Evolutionary conservation across 306 rosid genomes (phyloP).

Genomic region (Cucumis melo): DNA sequence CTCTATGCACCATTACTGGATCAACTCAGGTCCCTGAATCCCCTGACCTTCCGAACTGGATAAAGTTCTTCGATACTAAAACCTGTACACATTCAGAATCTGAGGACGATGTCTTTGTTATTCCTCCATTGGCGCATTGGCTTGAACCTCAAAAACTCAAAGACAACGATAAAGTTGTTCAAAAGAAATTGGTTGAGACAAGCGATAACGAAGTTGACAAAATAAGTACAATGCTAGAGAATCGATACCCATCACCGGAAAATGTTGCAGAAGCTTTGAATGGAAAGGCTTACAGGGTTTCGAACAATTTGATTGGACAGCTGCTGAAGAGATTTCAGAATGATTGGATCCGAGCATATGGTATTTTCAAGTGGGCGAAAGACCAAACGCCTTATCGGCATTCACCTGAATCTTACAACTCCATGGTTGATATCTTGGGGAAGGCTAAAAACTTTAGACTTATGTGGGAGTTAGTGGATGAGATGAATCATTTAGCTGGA

Average conservation of each 20-base stretch:
- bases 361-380: slow-evolving; percentile 71
- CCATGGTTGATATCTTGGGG: slow-evolving; percentile 63
- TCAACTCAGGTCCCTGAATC: slow-evolving; percentile 31
- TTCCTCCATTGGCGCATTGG: slow-evolving; percentile 75
- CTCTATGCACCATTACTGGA: slow-evolving; percentile 21
- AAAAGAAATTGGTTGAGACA: neutral
- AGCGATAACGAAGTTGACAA: slow-evolving; percentile 19
- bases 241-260: slow-evolving; percentile 32
- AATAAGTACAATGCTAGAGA: slow-evolving; percentile 28
- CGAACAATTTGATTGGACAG: slow-evolving; percentile 29
- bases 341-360: slow-evolving; percentile 55
- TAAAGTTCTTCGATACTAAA: slow-evolving; percentile 28
- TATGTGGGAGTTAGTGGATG: slow-evolving; percentile 62
- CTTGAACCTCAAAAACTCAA: slow-evolving; percentile 25
- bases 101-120: slow-evolving; percentile 53
- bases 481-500: slow-evolving; percentile 36
- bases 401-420: slow-evolving; percentile 20
- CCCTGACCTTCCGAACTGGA: slow-evolving; percentile 60
- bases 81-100: slow-evolving; percentile 9
- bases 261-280: slow-evolving; percentile 1
- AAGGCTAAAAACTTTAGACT: slow-evolving; percentile 18
- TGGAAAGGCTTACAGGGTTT: slow-evolving; percentile 13
- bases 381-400: slow-evolving; percentile 50
- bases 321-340: slow-evolving; percentile 50
- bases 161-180: neutral